Evolutionary conservation across 139 green algal genomes (phyloP).

Genomic region (Tetraselmis striata): DNA sequence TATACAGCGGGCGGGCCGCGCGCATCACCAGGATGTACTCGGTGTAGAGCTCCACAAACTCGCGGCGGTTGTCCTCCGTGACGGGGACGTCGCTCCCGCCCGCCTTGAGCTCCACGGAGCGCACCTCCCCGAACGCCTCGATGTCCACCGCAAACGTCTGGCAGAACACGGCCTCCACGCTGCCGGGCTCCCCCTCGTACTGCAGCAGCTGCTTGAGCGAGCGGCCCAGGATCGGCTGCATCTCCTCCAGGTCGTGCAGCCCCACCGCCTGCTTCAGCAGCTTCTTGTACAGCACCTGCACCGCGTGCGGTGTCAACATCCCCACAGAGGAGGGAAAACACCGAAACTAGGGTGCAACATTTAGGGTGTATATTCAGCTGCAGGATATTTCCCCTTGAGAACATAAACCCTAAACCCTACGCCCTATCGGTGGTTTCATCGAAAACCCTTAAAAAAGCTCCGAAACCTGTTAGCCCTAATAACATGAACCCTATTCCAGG

Average conservation of each 20-base stretch:
- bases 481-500: too few species aligned
- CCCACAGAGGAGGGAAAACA: too few species aligned
- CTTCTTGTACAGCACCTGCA: constrained; percentile 89
- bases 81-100: constrained; percentile 65
- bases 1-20: too few species aligned
- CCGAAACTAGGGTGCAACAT: too few species aligned
- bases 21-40: constrained; percentile 61
- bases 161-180: constrained; percentile 76
- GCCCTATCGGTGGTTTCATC: too few species aligned
- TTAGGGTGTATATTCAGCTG: too few species aligned
- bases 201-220: constrained; percentile 65
- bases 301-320: too few species aligned
- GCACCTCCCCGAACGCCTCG: constrained; percentile 53
- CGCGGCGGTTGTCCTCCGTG: constrained; percentile 76
- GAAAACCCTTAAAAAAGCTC: too few species aligned
- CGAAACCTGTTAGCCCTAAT: too few species aligned
- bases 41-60: constrained; percentile 79
- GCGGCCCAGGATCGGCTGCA: constrained; percentile 70
- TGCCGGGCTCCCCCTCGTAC: constrained; percentile 35
- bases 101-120: constrained; percentile 40
- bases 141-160: constrained; percentile 71
- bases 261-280: constrained; percentile 63
- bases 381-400: too few species aligned
- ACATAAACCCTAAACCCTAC: too few species aligned
- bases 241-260: constrained; percentile 80